phyloP scores from a whole-genome alignment of 2,329 filamentous ascomycete genomes.

The Diplodia sapinea region DNA sequence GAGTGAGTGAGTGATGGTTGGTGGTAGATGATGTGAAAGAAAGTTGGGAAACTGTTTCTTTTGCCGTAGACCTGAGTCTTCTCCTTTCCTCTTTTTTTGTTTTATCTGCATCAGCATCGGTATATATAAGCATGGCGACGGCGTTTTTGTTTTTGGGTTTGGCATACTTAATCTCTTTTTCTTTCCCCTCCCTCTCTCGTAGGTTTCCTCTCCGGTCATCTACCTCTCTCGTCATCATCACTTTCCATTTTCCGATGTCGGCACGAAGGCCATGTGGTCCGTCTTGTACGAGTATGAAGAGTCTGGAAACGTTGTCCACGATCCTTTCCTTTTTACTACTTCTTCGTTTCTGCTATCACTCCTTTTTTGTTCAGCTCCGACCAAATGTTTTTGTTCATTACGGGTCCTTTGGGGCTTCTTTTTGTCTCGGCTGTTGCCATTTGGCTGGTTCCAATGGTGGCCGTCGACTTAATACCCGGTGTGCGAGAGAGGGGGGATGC shows the following conservation, averaged over 20 bases:
- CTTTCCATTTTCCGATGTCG: background rate
- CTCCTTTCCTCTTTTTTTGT: background rate
- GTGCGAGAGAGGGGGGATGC: background rate
- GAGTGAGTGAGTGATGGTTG: background rate
- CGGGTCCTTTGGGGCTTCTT: background rate
- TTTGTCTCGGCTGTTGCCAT: background rate
- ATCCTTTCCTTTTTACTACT: background rate
- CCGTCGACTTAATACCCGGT: background rate
- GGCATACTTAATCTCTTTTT: background rate
- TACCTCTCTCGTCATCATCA: background rate
- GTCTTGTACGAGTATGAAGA: background rate
- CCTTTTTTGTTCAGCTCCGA: background rate
- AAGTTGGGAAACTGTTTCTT: background rate
- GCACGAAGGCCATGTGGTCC: background rate
- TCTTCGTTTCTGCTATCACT: background rate
- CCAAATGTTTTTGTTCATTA: background rate
- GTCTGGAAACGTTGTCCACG: background rate
- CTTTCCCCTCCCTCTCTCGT: background rate
- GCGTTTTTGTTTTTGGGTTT: constrained; percentile 7
- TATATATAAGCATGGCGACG: constrained; percentile 16
- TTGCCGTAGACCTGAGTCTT: background rate
- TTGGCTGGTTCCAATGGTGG: background rate
- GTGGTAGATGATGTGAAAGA: background rate
- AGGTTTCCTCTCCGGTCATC: background rate
- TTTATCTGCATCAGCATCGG: constrained; percentile 1